phyloP scores from a whole-genome alignment of 2,329 filamentous ascomycete genomes.

The Aspergillus oerlinghausenensis region DNA sequence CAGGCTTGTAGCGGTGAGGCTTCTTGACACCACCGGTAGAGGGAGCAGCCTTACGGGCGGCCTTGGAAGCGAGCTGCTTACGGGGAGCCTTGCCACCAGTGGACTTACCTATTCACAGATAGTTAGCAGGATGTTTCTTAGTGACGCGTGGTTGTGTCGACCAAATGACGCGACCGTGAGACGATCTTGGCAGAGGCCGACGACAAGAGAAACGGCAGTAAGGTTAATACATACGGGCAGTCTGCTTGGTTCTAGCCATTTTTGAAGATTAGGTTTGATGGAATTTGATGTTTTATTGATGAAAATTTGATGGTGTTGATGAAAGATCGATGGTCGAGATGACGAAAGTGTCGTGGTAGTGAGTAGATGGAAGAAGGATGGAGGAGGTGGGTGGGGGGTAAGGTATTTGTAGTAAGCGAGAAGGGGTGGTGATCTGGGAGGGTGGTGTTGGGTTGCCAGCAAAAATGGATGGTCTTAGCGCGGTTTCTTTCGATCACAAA shows the following conservation, averaged over 20 bases:
- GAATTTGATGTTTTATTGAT: slow-evolving; percentile 26
- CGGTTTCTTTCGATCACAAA: slow-evolving; percentile 25
- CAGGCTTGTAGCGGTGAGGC: slow-evolving; percentile 85
- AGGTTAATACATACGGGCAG: slow-evolving; percentile 44
- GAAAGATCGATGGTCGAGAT: slow-evolving; percentile 21
- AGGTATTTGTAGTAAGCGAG: slow-evolving; percentile 39
- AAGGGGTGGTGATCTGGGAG: slow-evolving; percentile 32
- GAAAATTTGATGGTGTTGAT: slow-evolving; percentile 26
- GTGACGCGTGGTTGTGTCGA: slow-evolving; percentile 9
- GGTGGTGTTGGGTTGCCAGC: slow-evolving; percentile 15
- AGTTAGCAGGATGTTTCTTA: slow-evolving; percentile 22
- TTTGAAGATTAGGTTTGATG: slow-evolving; percentile 27
- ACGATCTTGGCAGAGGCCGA: neutral
- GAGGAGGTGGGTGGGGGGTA: slow-evolving; percentile 34
- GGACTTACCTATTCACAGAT: slow-evolving; percentile 58
- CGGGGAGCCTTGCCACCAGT: slow-evolving; percentile 68
- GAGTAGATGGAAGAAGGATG: slow-evolving; percentile 33
- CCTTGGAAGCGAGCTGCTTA: slow-evolving; percentile 99
- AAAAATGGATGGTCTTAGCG: slow-evolving; percentile 24
- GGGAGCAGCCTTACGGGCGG: slow-evolving; percentile 94
- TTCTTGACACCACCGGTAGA: slow-evolving; percentile 97
- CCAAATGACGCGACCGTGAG: slow-evolving; percentile 16
- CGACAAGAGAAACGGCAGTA: slow-evolving; percentile 16
- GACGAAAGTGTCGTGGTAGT: slow-evolving; percentile 12
- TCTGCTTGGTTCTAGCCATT: slow-evolving; percentile 52